Evolutionary conservation across 2,329 filamentous ascomycete species (phyloP).

Genomic region (Phialophora expanda): DNA sequence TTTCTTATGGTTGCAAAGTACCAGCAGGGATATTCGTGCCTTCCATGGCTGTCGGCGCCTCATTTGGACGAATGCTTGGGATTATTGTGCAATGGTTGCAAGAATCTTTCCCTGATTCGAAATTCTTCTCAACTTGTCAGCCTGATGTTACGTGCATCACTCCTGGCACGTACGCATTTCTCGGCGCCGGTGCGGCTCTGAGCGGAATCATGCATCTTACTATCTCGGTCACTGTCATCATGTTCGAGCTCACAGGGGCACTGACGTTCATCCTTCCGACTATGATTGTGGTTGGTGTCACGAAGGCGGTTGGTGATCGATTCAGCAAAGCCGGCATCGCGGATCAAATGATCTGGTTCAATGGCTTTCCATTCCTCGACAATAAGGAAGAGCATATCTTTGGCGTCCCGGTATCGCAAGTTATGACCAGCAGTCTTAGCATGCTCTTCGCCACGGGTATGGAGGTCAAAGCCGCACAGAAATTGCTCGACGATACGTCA

Average conservation of each 20-base stretch:
- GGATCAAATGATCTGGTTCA: constrained; percentile 98
- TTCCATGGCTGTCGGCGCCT: constrained; percentile 95
- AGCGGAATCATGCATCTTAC: constrained; percentile 99
- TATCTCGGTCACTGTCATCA: constrained; percentile 95
- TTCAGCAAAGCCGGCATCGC: constrained; percentile 97
- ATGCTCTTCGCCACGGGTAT: constrained; percentile 76
- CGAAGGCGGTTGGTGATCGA: constrained; percentile 87
- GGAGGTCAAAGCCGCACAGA: constrained; percentile 75
- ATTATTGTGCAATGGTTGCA: constrained; percentile 91
- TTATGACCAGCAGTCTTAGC: constrained; percentile 77
- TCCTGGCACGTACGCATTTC: constrained; percentile 93
- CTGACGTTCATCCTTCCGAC: constrained; percentile 95
- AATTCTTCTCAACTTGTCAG: constrained; percentile 86
- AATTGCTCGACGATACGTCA: constrained; percentile 74
- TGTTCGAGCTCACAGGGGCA: constrained; percentile 98
- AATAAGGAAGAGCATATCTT: constrained; percentile 98
- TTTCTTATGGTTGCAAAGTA: constrained; percentile 97
- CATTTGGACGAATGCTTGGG: constrained; percentile 90
- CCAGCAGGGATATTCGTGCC: constrained; percentile 97
- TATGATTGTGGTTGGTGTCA: constrained; percentile 98
- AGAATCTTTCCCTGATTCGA: constrained; percentile 78
- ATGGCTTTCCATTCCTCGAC: constrained; percentile 93
- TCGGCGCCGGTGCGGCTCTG: constrained; percentile 87
- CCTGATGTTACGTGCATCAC: constrained; percentile 96
- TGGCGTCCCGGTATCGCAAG: constrained; percentile 87